These are phyloP conservation scores for Ganoderma multipileum DNA, from an alignment of 1,284 basidiomycete genomes.

Conservation along the genomic window DNA sequence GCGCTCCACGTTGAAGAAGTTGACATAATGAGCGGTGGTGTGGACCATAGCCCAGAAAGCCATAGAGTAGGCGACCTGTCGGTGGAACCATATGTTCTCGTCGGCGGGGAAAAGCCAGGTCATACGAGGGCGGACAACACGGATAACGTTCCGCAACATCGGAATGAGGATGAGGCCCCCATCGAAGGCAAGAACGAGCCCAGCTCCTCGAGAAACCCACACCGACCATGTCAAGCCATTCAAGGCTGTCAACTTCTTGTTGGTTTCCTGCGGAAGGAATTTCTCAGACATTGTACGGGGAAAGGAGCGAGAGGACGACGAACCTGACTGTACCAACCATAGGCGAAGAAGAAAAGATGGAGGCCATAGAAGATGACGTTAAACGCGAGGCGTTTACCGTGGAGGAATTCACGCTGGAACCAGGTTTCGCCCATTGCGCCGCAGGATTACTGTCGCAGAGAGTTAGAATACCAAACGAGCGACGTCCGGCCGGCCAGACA, in stretches of 20 bases:
- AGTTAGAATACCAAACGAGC: slow-evolving; percentile 40
- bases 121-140: slow-evolving; percentile 78
- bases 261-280: slow-evolving; percentile 55
- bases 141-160: slow-evolving; percentile 85
- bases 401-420: slow-evolving; percentile 74
- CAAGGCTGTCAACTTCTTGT: slow-evolving; percentile 70
- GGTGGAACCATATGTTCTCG: slow-evolving; percentile 93
- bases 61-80: slow-evolving; percentile 90
- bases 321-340: slow-evolving; percentile 85
- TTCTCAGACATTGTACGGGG: not conserved
- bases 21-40: slow-evolving; percentile 90
- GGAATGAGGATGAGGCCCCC: slow-evolving; percentile 85
- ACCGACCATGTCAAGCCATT: slow-evolving; percentile 83
- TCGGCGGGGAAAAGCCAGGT: slow-evolving; percentile 85
- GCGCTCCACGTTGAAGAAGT: slow-evolving; percentile 87
- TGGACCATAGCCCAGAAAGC: slow-evolving; percentile 89
- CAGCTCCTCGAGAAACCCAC: slow-evolving; percentile 88
- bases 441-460: slow-evolving; percentile 34
- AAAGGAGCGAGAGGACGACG: slow-evolving; percentile 17
- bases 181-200: slow-evolving; percentile 84
- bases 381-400: slow-evolving; percentile 68
- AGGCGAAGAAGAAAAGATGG: slow-evolving; percentile 73
- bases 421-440: slow-evolving; percentile 67
- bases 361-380: slow-evolving; percentile 80
- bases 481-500: slow-evolving; percentile 61